Base-by-base conservation (phyloP, 192 early-diverging fungal genomes). In the Entrophospora sp. region DNA sequence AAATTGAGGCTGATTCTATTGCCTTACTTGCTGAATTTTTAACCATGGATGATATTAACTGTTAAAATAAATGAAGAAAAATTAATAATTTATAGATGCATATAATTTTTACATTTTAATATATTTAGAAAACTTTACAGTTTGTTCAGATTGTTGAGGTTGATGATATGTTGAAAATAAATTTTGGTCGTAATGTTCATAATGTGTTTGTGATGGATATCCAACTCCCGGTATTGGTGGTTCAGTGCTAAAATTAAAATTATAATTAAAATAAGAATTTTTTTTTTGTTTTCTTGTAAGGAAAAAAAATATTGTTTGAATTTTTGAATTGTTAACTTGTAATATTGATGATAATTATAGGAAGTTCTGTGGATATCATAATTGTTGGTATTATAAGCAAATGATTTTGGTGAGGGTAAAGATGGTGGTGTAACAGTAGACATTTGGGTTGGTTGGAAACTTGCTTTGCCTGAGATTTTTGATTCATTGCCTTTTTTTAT, bases 221-320 rank as follows among this genome's bases (percentile, higher is more conserved):
- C 28, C 64, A 31, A 55, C 16, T 38, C 64, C 64, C n/a, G 64
- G 64, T 53, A 66, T 55, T 40, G 64, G 64, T 0, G 64, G 64
- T 55, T 66, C 64, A 10, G 52, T 28, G 18, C 49, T 66, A 53
- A 51, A 35, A 35, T 22, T 45, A 0, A 22, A 16, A 30, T 8
- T 5, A 44, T 14, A 7, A 3, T 30, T 30, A 59, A 38, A 3
- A 22, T 36, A 36, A 22, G 0, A 22, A 3, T 5, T 45, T 5
- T 9, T 1, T 25, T 36, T 16, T 36, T n/a, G 55, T 14, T 13
- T 22, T 53, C 22, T 24, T 27, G n/a, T 12, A 46, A 44, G 14
- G 28, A 62, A n/a, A 46, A 30, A 28, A 10, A 46, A n/a, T 30
- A 8, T 31, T 37, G 10, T 24, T 22, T 18, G 16, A 57, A 38